Conservation (phyloP, 2,329 filamentous ascomycete species). For the Onygenales sp. region DNA sequence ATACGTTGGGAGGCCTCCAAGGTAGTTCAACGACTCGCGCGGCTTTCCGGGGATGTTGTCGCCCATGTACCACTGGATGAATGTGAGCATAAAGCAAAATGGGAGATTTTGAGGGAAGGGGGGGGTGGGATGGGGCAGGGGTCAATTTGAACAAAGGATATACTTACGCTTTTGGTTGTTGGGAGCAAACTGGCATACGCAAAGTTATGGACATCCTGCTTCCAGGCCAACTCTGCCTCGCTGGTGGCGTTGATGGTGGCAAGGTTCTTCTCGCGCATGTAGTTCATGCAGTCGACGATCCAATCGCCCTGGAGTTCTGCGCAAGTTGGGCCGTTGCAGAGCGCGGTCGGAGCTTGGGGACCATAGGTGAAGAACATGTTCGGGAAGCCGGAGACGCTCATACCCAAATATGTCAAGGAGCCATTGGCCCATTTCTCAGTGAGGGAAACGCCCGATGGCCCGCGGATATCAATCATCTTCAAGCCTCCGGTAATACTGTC, state of each 20-base stretch:
- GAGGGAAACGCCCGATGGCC: conserved; percentile 19
- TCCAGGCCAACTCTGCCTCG: conserved; percentile 43
- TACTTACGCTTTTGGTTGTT: conserved; percentile 30
- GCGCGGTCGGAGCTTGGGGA: conserved; percentile 45
- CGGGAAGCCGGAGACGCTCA: conserved; percentile 25
- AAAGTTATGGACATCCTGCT: conserved; percentile 36
- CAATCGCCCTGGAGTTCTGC: conserved; percentile 48
- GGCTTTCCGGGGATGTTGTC: conserved; percentile 46
- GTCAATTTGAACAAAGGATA: neutral
- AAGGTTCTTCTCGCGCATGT: conserved; percentile 38
- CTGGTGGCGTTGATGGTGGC: conserved; percentile 43
- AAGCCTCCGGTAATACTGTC: conserved; percentile 31
- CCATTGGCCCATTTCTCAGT: conserved; percentile 27
- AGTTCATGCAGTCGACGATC: conserved; percentile 44
- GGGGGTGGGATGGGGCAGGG: neutral
- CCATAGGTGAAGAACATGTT: conserved; percentile 48
- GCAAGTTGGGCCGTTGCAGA: conserved; percentile 46
- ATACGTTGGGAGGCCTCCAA: conserved; percentile 15
- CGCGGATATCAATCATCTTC: conserved; percentile 23
- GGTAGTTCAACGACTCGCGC: conserved; percentile 42
- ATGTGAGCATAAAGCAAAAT: neutral
- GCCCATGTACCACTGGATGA: conserved; percentile 41
- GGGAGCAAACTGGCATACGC: conserved; percentile 40
- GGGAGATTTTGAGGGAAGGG: neutral
- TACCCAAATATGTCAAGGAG: conserved; percentile 27